Percentiles rank a stretch among this genome's conserved stretches.
Conservation (phyloP, 2,329 filamentous ascomycete species). For the Periconia macrospinosa region DNA sequence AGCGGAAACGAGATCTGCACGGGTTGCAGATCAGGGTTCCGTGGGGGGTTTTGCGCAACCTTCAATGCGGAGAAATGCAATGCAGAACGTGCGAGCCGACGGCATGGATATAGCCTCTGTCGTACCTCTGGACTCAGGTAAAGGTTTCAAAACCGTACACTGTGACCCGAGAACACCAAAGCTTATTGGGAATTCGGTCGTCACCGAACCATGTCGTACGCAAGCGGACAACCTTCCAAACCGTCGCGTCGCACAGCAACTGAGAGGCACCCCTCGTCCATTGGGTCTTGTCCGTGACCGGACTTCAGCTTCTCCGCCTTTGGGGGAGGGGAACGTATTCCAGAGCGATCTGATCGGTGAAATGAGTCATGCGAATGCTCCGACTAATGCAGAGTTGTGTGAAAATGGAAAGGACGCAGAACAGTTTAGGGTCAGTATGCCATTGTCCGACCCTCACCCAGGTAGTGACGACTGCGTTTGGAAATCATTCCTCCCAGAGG, state of each 20-base stretch:
- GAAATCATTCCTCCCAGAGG: conserved; percentile 25
- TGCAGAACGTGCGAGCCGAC: background rate
- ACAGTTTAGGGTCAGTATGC: conserved; percentile 5
- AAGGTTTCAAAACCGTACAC: background rate
- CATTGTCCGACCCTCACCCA: conserved; percentile 3
- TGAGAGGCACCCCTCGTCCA: conserved; percentile 16
- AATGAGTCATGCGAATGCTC: conserved; percentile 12
- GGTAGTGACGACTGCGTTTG: conserved; percentile 33
- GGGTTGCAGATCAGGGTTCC: conserved; percentile 6
- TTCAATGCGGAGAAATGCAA: conserved; percentile 1
- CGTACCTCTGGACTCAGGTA: background rate
- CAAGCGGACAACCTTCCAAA: conserved; percentile 5
- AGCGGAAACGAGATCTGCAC: conserved; percentile 5
- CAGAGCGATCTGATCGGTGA: conserved; percentile 14
- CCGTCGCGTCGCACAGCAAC: conserved; percentile 18
- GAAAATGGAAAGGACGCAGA: conserved; percentile 8
- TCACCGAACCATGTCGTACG: background rate
- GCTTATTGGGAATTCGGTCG: background rate
- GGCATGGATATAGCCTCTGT: background rate
- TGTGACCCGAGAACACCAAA: background rate
- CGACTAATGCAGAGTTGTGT: conserved; percentile 15
- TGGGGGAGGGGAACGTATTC: conserved; percentile 5
- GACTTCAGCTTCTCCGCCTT: conserved; percentile 8
- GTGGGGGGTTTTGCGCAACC: conserved; percentile 3
- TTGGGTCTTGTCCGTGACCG: conserved; percentile 23